Conservation (phyloP, 1,284 basidiomycete species). For the Rhizoctonia solani region DNA sequence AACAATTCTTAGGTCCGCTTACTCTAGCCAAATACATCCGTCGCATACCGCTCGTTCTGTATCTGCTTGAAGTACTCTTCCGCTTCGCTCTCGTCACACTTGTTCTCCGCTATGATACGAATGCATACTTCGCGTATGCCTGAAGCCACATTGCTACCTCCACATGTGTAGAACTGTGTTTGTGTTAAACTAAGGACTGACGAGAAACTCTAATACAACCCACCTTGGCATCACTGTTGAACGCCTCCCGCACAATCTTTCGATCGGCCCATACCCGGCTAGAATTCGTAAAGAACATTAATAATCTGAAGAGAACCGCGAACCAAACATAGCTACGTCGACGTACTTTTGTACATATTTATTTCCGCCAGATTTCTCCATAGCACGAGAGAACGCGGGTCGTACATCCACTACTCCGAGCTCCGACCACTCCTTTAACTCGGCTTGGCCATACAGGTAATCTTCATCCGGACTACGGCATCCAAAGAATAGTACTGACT, state of each 20-base stretch:
- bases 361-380: slow-evolving; percentile 50
- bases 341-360: slow-evolving; percentile 58
- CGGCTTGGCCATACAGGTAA: slow-evolving; percentile 49
- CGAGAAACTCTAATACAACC: not conserved
- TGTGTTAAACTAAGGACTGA: not conserved
- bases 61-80: slow-evolving; percentile 46
- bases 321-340: not conserved
- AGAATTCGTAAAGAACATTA: not conserved
- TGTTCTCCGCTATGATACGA: slow-evolving; percentile 47
- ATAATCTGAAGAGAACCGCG: not conserved
- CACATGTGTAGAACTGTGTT: slow-evolving; percentile 55
- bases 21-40: slow-evolving; percentile 49
- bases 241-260: slow-evolving; percentile 47
- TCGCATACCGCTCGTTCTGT: slow-evolving; percentile 51
- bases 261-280: slow-evolving; percentile 56
- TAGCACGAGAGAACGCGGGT: slow-evolving; percentile 53
- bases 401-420: slow-evolving; percentile 55
- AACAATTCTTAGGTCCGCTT: no score
- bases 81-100: slow-evolving; percentile 44
- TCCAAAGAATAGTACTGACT: slow-evolving; percentile 54
- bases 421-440: slow-evolving; percentile 51
- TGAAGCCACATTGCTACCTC: slow-evolving; percentile 49
- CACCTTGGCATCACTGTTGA: slow-evolving; percentile 47
- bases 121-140: slow-evolving; percentile 50
- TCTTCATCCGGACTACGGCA: slow-evolving; percentile 53